phyloP scores from a whole-genome alignment of 2,329 filamentous ascomycete genomes.

The Beauveria bassiana region DNA sequence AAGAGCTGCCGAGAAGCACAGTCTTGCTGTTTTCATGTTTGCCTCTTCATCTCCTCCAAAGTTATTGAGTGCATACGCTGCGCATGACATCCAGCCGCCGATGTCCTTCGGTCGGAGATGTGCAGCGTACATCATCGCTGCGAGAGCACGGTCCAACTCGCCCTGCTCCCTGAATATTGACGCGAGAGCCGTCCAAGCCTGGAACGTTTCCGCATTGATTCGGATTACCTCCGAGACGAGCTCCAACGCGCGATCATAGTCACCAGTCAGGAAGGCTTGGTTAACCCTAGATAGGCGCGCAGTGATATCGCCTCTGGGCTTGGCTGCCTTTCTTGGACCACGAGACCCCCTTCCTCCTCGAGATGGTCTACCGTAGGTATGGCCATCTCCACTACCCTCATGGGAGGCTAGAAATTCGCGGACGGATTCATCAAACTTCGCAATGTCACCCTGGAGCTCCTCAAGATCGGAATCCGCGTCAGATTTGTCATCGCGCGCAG shows the following conservation, averaged over 20 bases:
- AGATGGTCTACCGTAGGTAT: slow-evolving; percentile 10
- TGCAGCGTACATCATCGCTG: slow-evolving; percentile 53
- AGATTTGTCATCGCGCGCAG: slow-evolving; percentile 20
- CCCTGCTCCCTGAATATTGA: slow-evolving; percentile 55
- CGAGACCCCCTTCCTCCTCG: slow-evolving; percentile 25
- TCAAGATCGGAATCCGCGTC: slow-evolving; percentile 39
- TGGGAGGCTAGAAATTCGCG: slow-evolving; percentile 33
- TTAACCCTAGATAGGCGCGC: slow-evolving; percentile 59
- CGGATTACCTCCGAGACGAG: slow-evolving; percentile 56
- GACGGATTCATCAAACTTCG: slow-evolving; percentile 35
- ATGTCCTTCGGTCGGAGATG: slow-evolving; percentile 55
- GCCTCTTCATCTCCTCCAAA: slow-evolving; percentile 38
- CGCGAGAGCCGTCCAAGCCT: slow-evolving; percentile 56
- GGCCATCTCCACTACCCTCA: slow-evolving; percentile 18
- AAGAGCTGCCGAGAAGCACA: slow-evolving; percentile 54
- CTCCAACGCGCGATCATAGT: slow-evolving; percentile 52
- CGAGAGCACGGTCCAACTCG: slow-evolving; percentile 48
- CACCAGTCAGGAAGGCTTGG: slow-evolving; percentile 55
- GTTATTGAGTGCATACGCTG: slow-evolving; percentile 47
- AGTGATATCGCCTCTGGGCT: slow-evolving; percentile 65
- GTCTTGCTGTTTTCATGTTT: slow-evolving; percentile 45
- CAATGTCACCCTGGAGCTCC: slow-evolving; percentile 36
- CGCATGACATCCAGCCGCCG: slow-evolving; percentile 51
- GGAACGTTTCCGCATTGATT: slow-evolving; percentile 59
- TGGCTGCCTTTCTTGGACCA: slow-evolving; percentile 53